Percentiles rank a stretch among this genome's conserved stretches.
These are phyloP conservation scores for Arthrobotrys musiformis DNA, from an alignment of 2,329 filamentous ascomycete genomes.

Conservation along the genomic window DNA sequence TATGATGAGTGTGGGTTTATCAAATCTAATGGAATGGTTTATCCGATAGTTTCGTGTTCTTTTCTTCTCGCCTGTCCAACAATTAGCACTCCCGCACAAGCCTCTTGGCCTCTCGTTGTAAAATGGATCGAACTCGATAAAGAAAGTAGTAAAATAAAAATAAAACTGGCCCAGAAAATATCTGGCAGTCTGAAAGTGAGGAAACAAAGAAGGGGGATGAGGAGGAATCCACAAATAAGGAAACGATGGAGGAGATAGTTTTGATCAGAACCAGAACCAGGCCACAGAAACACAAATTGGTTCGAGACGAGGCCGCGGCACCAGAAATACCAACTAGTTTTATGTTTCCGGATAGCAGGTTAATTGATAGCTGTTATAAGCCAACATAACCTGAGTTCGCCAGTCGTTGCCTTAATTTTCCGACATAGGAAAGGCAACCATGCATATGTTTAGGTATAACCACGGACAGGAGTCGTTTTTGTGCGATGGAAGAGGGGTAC, in stretches of 20 bases:
- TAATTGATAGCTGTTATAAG: constrained; percentile 22
- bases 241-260: neutral
- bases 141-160: neutral
- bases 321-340: constrained; percentile 30
- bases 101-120: neutral
- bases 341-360: neutral
- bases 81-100: neutral
- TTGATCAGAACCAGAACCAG: neutral
- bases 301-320: constrained; percentile 48
- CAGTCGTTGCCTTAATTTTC: constrained; percentile 31
- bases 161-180: neutral
- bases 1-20: neutral
- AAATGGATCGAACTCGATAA: neutral
- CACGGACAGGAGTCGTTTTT: constrained; percentile 13
- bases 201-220: neutral
- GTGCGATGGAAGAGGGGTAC: constrained; percentile 46
- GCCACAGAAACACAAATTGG: constrained; percentile 35
- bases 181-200: neutral
- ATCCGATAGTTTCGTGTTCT: neutral
- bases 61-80: too few relatives aligned
- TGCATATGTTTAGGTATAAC: constrained; percentile 4
- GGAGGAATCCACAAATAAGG: neutral
- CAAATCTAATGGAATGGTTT: neutral
- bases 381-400: constrained; percentile 29
- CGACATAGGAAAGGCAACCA: constrained; percentile 9